phyloP scores from a whole-genome alignment of 1,284 basidiomycete species.

The Ceratobasidium sp. region DNA sequence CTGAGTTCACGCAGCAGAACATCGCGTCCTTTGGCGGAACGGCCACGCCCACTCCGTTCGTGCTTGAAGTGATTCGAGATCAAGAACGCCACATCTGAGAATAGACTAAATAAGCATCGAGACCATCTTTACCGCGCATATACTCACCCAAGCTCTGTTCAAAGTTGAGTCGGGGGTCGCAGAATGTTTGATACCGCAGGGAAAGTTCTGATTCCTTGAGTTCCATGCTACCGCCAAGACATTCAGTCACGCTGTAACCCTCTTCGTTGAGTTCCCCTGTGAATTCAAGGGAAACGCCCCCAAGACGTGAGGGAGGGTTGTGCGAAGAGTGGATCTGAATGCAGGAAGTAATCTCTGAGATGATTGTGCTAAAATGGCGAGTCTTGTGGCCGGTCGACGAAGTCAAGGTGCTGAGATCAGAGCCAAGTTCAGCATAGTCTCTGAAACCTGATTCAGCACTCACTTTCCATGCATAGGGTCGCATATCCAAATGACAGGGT shows the following conservation, averaged over 20 bases:
- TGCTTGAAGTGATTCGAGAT: slow-evolving; percentile 80
- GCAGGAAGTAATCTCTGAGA: slow-evolving; percentile 83
- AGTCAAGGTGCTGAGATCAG: slow-evolving; percentile 70
- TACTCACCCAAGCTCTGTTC: slow-evolving; percentile 78
- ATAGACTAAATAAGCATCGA: slow-evolving; percentile 24
- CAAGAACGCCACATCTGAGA: slow-evolving; percentile 75
- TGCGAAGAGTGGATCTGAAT: slow-evolving; percentile 79
- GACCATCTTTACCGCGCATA: neutral
- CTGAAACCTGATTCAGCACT: slow-evolving; percentile 46
- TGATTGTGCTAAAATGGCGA: slow-evolving; percentile 88
- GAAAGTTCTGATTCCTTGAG: slow-evolving; percentile 73
- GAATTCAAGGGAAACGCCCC: slow-evolving; percentile 97
- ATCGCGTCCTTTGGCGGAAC: slow-evolving; percentile 29
- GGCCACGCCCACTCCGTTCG: slow-evolving; percentile 52
- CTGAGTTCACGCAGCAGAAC: slow-evolving; percentile 29
- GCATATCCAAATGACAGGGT: slow-evolving; percentile 92
- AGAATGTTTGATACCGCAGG: slow-evolving; percentile 80
- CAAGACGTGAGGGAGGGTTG: slow-evolving; percentile 66
- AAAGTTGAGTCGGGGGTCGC: slow-evolving; percentile 81
- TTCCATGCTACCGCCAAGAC: slow-evolving; percentile 80
- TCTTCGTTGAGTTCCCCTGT: slow-evolving; percentile 94
- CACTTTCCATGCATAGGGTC: slow-evolving; percentile 98
- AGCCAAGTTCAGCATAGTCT: slow-evolving; percentile 12
- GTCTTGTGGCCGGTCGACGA: slow-evolving; percentile 83
- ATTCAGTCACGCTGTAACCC: slow-evolving; percentile 90